Conservation (phyloP, 192 early-diverging fungal species). For the Paraglomus brasilianum region DNA sequence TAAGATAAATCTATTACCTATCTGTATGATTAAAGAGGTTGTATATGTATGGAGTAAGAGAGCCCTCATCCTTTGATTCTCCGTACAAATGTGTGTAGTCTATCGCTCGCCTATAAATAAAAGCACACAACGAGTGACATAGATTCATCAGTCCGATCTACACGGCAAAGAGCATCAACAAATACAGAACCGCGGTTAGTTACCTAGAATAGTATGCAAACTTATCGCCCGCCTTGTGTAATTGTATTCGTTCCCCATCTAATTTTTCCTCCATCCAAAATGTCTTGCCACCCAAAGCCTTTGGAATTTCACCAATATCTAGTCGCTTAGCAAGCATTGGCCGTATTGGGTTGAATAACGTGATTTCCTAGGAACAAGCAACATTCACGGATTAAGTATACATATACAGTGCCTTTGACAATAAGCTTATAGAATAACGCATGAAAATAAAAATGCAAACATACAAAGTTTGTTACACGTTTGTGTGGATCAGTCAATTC, state of each 20-base stretch:
- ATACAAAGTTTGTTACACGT: slow-evolving; percentile 13
- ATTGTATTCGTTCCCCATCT: slow-evolving; percentile 75
- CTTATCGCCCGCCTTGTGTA: slow-evolving; percentile 58
- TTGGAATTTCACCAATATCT: slow-evolving; percentile 45
- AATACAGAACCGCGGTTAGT: slow-evolving; percentile 35
- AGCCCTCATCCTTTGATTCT: slow-evolving; percentile 47
- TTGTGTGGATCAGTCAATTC: slow-evolving; percentile 52
- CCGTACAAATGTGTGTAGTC: slow-evolving; percentile 76
- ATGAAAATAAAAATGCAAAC: no score
- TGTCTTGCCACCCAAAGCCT: slow-evolving; percentile 42
- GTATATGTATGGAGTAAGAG: slow-evolving; percentile 57
- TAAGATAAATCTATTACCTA: slow-evolving; percentile 34
- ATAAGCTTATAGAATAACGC: no score
- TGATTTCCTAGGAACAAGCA: slow-evolving; percentile 44
- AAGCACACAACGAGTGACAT: neutral
- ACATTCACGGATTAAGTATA: no score
- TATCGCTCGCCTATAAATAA: slow-evolving; percentile 55
- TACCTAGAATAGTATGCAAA: slow-evolving; percentile 60
- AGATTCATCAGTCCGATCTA: no score
- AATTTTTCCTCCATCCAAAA: slow-evolving; percentile 86
- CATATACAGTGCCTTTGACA: no score
- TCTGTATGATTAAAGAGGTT: slow-evolving; percentile 48
- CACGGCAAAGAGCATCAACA: no score
- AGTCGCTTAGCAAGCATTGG: slow-evolving; percentile 66
- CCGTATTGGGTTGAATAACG: slow-evolving; percentile 60